phyloP scores from a whole-genome alignment of 2,329 filamentous ascomycete species.

The Ambrosiella xylebori region DNA sequence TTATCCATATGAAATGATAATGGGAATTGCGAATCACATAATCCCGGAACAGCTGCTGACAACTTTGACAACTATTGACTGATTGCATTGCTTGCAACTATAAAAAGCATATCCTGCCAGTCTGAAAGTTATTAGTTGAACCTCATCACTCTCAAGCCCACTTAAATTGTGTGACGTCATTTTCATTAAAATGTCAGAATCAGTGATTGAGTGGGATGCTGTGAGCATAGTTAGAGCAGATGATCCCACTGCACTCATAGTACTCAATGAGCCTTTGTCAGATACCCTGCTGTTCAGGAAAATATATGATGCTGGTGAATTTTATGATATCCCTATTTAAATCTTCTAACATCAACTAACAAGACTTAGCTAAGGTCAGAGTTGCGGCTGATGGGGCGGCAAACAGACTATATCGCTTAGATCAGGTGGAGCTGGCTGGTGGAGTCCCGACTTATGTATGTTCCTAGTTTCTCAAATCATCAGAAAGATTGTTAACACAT shows the following conservation, averaged over 20 bases:
- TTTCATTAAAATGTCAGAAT: background rate
- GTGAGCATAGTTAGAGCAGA: constrained; percentile 5
- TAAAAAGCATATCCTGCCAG: no score
- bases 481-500: background rate
- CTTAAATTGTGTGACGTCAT: constrained; percentile 2
- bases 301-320: constrained; percentile 6
- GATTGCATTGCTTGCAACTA: no score
- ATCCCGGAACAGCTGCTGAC: no score
- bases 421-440: background rate
- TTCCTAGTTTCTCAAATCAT: no score
- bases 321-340: background rate
- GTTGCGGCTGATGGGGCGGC: constrained; percentile 87
- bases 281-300: constrained; percentile 28
- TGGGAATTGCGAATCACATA: no score
- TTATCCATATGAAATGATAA: no score
- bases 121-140: no score
- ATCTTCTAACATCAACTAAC: no score
- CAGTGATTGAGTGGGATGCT: constrained; percentile 9
- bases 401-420: constrained; percentile 46
- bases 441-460: no score
- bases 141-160: background rate
- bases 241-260: constrained; percentile 22
- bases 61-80: no score
- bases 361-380: constrained; percentile 25
- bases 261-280: constrained; percentile 35